Base-by-base conservation (phyloP, 306 rosid species). In the Echinosophora koreensis region DNA sequence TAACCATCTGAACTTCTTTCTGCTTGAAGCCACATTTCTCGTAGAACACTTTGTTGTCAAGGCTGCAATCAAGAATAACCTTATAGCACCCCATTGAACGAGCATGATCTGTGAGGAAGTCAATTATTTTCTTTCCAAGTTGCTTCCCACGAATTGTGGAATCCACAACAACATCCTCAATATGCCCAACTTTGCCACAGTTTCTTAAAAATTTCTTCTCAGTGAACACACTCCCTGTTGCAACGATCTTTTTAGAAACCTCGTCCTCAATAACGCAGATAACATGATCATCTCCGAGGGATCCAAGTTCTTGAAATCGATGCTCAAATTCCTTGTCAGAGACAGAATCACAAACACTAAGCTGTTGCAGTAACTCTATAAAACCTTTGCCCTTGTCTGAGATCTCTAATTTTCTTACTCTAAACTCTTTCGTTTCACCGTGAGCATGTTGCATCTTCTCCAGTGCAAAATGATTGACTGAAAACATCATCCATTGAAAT, bases 121-220 rank as follows among this genome's bases (percentile, higher is more conserved):
- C 44, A 18, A 94, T 66, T 4, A 94, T 49, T 62, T 83, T 87
- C 82, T 86, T 90, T 27, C 86, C 86, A 37, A 82, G 66, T 37
- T 82, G 79, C 66, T 77, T 82, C 66, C 94, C 98, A 1, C 94
- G 89, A 42, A 80, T 73, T 74, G 68, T 79, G 17, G 91, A 70
- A 83, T 94, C 89, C 39, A 94, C 98, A 70, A 90, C 97, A 30
- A 94, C 90, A 28, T 91, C 96, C 65, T 91, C 98, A 17, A 91
- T 81, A 78, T 90, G 96, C 42, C 88, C 97, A 50, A 77, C 96
- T 66, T 91, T 90, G 27, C 96, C 90, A 37, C 96, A 90, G 76
- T 88, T 90, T 37, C 97, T 89, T 30, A 94, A 22, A 65, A 94
- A 91, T 66, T 94, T 91, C 89, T 82, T 77, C 79, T 82, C 86